These are phyloP conservation scores for Echria macrotheca DNA, from an alignment of 495 filamentous ascomycete genomes.

Conservation along the genomic window DNA sequence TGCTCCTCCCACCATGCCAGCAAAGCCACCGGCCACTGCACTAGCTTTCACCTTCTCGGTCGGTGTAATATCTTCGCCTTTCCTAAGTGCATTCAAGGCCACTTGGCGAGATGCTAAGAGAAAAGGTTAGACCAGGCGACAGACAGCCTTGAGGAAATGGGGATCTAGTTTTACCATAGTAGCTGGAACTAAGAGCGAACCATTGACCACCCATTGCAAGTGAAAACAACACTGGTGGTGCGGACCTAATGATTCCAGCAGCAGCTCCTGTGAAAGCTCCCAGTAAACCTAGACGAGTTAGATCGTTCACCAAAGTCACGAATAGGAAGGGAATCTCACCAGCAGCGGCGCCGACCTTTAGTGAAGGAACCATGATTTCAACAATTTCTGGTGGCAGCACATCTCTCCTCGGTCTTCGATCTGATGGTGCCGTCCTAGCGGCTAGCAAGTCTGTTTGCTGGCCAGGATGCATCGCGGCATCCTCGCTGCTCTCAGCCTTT, in stretches of 20 bases:
- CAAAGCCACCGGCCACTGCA: constrained; percentile 60
- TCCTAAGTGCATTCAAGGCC: constrained; percentile 29
- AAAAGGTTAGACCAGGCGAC: constrained; percentile 6
- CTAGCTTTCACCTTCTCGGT: constrained; percentile 56
- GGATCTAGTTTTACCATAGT: constrained; percentile 67
- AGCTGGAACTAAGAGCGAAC: constrained; percentile 69
- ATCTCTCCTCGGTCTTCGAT: background rate
- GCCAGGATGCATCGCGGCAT: no score
- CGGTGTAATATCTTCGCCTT: constrained; percentile 45
- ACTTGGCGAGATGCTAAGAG: constrained; percentile 32
- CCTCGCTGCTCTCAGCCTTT: background rate
- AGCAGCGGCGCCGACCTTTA: constrained; percentile 24
- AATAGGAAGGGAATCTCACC: constrained; percentile 16
- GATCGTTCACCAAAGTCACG: background rate
- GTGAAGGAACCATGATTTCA: constrained; percentile 33
- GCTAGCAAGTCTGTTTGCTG: no score
- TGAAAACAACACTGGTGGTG: constrained; percentile 62
- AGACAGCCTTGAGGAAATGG: no score
- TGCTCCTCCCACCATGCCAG: constrained; percentile 60
- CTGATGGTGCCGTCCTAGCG: background rate
- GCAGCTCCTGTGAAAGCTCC: constrained; percentile 71
- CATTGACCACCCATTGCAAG: constrained; percentile 70
- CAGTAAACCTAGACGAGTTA: constrained; percentile 46
- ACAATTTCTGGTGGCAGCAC: constrained; percentile 35
- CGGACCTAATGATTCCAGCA: constrained; percentile 60